Evolutionary conservation across 495 filamentous ascomycete genomes (phyloP).

Genomic region (Podospora pseudopauciseta): DNA sequence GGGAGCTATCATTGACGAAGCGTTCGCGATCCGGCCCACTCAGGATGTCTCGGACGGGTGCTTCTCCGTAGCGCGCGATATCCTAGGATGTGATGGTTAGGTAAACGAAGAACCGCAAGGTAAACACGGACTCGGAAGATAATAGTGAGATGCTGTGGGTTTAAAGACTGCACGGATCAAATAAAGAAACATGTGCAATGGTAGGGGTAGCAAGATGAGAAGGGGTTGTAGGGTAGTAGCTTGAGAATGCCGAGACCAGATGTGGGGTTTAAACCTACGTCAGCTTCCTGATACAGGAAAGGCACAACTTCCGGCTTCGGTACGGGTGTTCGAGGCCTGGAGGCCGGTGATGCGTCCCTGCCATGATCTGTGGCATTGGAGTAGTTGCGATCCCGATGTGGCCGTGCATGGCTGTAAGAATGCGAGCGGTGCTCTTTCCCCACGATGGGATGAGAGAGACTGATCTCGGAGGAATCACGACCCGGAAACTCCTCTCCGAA

Average conservation of each 20-base stretch:
- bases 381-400: constrained; percentile 67
- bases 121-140: not conserved
- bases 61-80: constrained; percentile 76
- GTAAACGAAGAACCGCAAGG: not conserved
- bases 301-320: constrained; percentile 93
- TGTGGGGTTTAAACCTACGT: constrained; percentile 50
- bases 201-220: constrained; percentile 7
- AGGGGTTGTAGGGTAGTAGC: constrained; percentile 8
- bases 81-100: constrained; percentile 49
- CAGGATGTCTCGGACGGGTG: constrained; percentile 71
- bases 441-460: constrained; percentile 53
- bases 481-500: constrained; percentile 81
- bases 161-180: not conserved
- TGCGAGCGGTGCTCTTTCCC: constrained; percentile 51
- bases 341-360: constrained; percentile 64
- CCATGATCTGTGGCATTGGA: constrained; percentile 62
- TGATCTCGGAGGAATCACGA: constrained; percentile 68
- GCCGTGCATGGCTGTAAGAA: constrained; percentile 55
- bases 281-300: constrained; percentile 88
- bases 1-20: constrained; percentile 45
- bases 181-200: not conserved
- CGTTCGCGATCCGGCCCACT: constrained; percentile 68
- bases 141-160: not conserved
- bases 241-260: constrained; percentile 16
- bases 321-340: constrained; percentile 75